Evolutionary conservation across 768 basidiomycete genomes (phyloP).

Genomic region (Dioszegia hungarica): DNA sequence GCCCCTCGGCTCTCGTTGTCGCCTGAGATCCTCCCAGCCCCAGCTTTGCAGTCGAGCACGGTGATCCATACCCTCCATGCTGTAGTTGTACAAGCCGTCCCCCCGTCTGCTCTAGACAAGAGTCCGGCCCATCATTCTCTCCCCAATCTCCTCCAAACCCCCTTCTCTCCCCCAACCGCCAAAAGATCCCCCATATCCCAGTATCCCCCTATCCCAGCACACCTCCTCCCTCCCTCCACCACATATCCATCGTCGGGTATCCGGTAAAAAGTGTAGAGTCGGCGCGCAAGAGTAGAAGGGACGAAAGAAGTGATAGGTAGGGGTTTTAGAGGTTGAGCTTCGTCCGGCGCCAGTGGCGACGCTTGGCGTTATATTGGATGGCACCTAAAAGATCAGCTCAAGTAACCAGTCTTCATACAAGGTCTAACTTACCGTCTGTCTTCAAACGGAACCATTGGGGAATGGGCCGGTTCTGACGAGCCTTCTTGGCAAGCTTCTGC

Average conservation of each 20-base stretch:
- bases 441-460: constrained; percentile 98
- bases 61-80: not conserved
- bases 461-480: constrained; percentile 95
- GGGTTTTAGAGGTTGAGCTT: constrained; percentile 83
- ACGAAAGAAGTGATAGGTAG: not conserved
- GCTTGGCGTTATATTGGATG: constrained; percentile 58
- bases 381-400: constrained; percentile 5
- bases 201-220: not conserved
- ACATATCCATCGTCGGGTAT: not conserved
- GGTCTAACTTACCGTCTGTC: constrained; percentile 82
- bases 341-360: constrained; percentile 98
- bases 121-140: not conserved
- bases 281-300: not conserved
- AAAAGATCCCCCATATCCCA: no score
- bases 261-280: not conserved
- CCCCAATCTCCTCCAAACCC: not conserved
- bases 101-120: not conserved
- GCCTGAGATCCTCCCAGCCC: no score
- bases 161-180: not conserved
- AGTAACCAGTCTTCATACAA: no score
- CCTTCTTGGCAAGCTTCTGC: constrained; percentile 91
- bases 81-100: constrained; percentile 2
- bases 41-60: not conserved
- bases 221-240: not conserved
- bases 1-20: no score